Evolutionary conservation across 2,329 filamentous ascomycete genomes (phyloP), one percentile per base, ranked within the genome.

Genomic region (Botryotinia calthae): DNA sequence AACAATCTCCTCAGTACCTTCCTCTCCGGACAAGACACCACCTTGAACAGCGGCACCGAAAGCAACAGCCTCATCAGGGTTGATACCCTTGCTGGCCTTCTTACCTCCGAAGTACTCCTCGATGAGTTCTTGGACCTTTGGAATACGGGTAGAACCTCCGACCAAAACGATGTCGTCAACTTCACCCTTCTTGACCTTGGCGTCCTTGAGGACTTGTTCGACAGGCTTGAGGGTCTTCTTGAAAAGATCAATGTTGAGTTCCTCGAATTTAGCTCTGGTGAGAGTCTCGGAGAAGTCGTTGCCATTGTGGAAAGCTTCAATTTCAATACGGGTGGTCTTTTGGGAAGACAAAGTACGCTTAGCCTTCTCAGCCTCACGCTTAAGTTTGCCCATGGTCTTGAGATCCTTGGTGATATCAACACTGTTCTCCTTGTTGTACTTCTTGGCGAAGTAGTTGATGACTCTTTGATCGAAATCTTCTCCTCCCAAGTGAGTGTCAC

Each of bases 161-260:
- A 98, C 95, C 69, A 98, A 90, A 77, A 99, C 96, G 79, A 99
- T 98, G 83, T 98, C 96, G 81, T 98, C 91, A 79, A 99, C 89
- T 80, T 98, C 95, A 75, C 85, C 86, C 92, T 98, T 98, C 91
- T 95, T 95, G 81, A 98, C 88, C 88, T 98, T 97, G 83, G 95
- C 94, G 80, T 98, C 96, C 88, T 97, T 97, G 82, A 99, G 89
- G 78, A 98, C 96, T 89, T 98, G 95, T 87, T 98, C 94, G 78
- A 98, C 96, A 73, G 96, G 95, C 90, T 98, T 97, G 78, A 98
- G 90, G 73, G 96, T 98, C 90, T 96, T 97, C 91, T 97, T 97
- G 92, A 98, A 98, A 75, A 98, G 91, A 81, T 98, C 95, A 80
- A 95, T 95, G 92, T 98, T 98, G 80, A 98, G 90, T 86, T 98